A percentile compares a stretch with the other conserved stretches of the same genome.
Conservation (phyloP, 2,329 filamentous ascomycete species). For the Lecanicillium sp. region DNA sequence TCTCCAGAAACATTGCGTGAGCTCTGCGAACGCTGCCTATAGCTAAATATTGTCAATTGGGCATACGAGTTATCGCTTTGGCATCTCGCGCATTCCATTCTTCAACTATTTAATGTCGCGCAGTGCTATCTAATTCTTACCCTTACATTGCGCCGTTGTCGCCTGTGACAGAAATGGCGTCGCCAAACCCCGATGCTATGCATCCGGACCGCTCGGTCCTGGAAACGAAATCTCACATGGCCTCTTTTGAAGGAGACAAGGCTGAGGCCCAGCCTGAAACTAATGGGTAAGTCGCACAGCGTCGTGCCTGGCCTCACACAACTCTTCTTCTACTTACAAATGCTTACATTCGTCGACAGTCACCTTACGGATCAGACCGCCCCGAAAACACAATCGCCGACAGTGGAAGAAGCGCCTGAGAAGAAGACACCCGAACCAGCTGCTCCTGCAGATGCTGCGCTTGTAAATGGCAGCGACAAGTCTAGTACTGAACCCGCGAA, state of each 20-base stretch:
- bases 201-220: slow-evolving; percentile 24
- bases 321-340: too few species aligned
- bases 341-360: too few species aligned
- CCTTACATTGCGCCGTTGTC: slow-evolving; percentile 18
- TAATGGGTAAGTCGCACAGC: slow-evolving; percentile 15
- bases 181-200: slow-evolving; percentile 33
- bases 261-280: slow-evolving; percentile 12
- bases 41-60: too few species aligned
- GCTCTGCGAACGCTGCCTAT: too few species aligned
- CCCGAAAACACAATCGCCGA: slow-evolving; percentile 2
- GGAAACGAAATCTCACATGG: slow-evolving; percentile 31
- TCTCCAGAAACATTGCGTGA: too few species aligned
- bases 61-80: too few species aligned
- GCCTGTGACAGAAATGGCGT: slow-evolving; percentile 47
- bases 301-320: too few species aligned
- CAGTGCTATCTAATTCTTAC: slow-evolving; percentile 19
- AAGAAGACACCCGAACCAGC: not conserved
- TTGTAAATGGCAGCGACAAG: slow-evolving; percentile 3
- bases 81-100: not conserved
- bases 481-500: slow-evolving; percentile 3
- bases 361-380: not conserved
- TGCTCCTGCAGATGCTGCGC: not conserved
- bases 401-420: not conserved
- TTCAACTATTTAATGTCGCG: slow-evolving; percentile 27
- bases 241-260: slow-evolving; percentile 9